Percentiles rank a stretch among this genome's conserved stretches.
Conservation (phyloP, 768 basidiomycete genomes). For the Podaxis pistillaris region DNA sequence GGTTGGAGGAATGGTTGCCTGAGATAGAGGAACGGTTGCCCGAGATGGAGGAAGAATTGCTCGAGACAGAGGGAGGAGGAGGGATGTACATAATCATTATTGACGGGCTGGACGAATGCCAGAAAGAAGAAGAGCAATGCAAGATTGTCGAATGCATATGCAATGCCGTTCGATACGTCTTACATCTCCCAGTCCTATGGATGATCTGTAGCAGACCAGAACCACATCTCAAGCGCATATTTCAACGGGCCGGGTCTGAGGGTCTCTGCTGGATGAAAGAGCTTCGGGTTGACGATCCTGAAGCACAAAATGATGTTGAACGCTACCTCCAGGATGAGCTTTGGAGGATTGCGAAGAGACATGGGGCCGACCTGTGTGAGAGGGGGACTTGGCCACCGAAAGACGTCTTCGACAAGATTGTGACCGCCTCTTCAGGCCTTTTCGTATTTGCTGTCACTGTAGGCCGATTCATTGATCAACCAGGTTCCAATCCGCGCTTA, state of each 20-base stretch:
- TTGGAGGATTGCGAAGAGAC: background rate
- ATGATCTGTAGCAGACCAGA: background rate
- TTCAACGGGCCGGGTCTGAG: background rate
- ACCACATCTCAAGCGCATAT: background rate
- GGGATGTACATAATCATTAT: background rate
- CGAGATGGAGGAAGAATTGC: no score
- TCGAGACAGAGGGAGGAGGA: no score
- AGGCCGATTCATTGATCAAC: background rate
- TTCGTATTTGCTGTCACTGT: background rate
- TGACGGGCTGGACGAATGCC: background rate
- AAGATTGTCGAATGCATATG: background rate
- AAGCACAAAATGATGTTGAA: background rate
- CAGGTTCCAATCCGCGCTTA: background rate
- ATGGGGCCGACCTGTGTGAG: background rate
- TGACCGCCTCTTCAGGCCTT: background rate
- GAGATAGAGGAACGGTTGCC: no score
- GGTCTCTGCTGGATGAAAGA: background rate
- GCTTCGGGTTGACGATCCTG: background rate
- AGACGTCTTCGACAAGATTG: background rate
- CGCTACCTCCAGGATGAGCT: background rate
- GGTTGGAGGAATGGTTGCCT: no score
- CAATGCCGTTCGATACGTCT: background rate
- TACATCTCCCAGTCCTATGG: background rate
- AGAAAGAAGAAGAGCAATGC: background rate
- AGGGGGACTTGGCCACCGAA: background rate